Evolutionary conservation across 768 basidiomycete species (phyloP), one percentile per base, ranked within the genome.

Genomic region (Pulveroboletus sp.): DNA sequence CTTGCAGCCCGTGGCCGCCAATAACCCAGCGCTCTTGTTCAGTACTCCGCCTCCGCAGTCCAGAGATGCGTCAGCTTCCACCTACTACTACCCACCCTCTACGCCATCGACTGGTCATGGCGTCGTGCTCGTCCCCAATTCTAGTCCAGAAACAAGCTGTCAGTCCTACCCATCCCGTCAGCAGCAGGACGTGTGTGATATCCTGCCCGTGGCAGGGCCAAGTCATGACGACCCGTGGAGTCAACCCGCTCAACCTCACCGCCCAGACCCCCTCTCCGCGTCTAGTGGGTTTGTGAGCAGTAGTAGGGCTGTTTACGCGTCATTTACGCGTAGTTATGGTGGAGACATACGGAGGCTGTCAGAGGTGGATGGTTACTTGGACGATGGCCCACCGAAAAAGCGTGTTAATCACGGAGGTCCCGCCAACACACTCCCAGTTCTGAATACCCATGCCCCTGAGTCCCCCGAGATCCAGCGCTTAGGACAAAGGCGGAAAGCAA

Each of bases 111-210:
- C 77, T 27, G 17, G 49, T 32, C 70, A 73, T 39, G 80, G 79
- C 63, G 79, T 71, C 48, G 69, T 90, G 44, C 81, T 90, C 47
- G 87, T 88, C 21, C 88, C 88, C 42, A 84, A 76, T 69, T 90
- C 89, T 47, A 89, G 86, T 55, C 65, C 74, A 41, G 76, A 81
- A 51, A 53, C 70, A 13, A 54, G 60, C 14, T 58, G 71, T 50
- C 71, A 65, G 24, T 57, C 73, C 8, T 69, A 78, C 63, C 71
- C 72, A 28, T 61, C 74, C 18, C 69, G 72, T 50, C 59, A 70
- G 32, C 73, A 68, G 13, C 63, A 69, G 50, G 55, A 53, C 39
- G 53, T 59, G 21, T 64, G 71, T 69, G 80, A 80, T 68, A 69
- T 73, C 64, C 71, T 73, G 52, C 58, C 67, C 24, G 65, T 69